A percentile compares a stretch with the other conserved stretches of the same genome.
These are phyloP conservation scores for Cystofilobasidium bisporidii DNA, from an alignment of 768 basidiomycete species.

Conservation along the genomic window DNA sequence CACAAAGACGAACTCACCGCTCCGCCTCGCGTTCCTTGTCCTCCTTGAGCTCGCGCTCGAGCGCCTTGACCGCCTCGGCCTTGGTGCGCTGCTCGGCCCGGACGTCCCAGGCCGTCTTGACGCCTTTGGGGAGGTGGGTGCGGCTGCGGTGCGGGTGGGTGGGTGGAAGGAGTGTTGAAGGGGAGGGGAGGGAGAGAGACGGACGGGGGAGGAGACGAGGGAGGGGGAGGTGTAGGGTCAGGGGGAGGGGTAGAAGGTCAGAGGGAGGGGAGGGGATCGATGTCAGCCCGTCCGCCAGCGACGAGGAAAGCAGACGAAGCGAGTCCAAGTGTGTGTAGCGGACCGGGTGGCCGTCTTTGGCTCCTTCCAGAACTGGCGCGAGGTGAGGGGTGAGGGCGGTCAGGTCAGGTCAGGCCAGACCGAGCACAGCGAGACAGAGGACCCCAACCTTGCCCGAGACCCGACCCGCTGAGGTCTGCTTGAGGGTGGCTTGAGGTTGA, in stretches of 20 bases:
- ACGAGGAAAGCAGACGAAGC: too few relatives aligned
- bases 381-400: too few relatives aligned
- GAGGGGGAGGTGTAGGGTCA: too few relatives aligned
- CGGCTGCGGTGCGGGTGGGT: background rate
- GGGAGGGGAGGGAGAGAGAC: background rate
- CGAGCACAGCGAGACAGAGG: background rate
- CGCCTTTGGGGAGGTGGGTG: slow-evolving; percentile 20
- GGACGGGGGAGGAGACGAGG: too few relatives aligned
- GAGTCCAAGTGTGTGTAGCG: background rate
- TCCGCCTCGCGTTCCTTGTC: slow-evolving; percentile 24
- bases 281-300: background rate
- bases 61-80: slow-evolving; percentile 26
- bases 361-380: slow-evolving; percentile 25
- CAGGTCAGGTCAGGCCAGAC: too few relatives aligned
- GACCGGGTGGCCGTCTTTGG: slow-evolving; percentile 25
- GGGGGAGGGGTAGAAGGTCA: background rate
- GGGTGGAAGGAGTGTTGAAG: background rate
- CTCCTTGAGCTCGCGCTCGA: slow-evolving; percentile 24
- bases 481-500: background rate
- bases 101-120: slow-evolving; percentile 24
- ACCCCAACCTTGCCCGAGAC: slow-evolving; percentile 1
- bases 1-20: too few relatives aligned
- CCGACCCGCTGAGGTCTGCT: background rate
- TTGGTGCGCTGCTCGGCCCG: slow-evolving; percentile 20
- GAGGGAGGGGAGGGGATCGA: background rate